phyloP scores from a whole-genome alignment of 1,139 yeast genomes.

The Yamadazyma membranifaciens region DNA sequence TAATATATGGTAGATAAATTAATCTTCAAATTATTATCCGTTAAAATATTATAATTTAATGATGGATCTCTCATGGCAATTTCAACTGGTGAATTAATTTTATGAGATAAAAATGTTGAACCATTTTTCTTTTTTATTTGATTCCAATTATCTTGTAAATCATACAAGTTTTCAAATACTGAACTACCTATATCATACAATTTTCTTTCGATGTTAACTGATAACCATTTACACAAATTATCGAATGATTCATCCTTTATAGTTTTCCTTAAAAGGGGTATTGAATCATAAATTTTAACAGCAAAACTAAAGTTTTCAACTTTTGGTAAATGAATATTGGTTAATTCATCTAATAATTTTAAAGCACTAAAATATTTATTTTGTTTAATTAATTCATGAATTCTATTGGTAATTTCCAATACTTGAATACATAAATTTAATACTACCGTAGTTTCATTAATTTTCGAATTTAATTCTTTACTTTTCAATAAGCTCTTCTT shows the following conservation, averaged over 20 bases:
- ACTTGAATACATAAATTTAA: constrained; percentile 75
- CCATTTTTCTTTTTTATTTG: constrained; percentile 31
- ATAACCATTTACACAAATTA: constrained; percentile 69
- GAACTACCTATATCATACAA: constrained; percentile 59
- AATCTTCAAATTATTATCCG: constrained; percentile 45
- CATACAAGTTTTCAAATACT: constrained; percentile 53
- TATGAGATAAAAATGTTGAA: constrained; percentile 51
- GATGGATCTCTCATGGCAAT: constrained; percentile 62
- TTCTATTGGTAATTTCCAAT: constrained; percentile 80
- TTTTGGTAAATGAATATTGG: constrained; percentile 64
- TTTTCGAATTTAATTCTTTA: constrained; percentile 58
- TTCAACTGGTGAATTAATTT: constrained; percentile 86
- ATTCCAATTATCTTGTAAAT: constrained; percentile 61
- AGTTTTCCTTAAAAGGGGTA: constrained; percentile 73
- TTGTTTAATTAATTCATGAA: constrained; percentile 74
- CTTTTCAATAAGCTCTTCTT: constrained; percentile 54
- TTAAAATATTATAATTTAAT: constrained; percentile 43
- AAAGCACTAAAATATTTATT: constrained; percentile 84
- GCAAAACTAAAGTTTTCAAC: constrained; percentile 78
- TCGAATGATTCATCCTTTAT: constrained; percentile 79
- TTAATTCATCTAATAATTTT: constrained; percentile 74
- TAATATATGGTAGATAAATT: constrained; percentile 75
- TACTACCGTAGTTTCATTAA: constrained; percentile 60
- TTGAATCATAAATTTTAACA: constrained; percentile 64
- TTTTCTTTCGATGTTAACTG: constrained; percentile 60